These are phyloP conservation scores for Solanum tacnaense DNA, from an alignment of 257 asterid species.

Conservation along the genomic window DNA sequence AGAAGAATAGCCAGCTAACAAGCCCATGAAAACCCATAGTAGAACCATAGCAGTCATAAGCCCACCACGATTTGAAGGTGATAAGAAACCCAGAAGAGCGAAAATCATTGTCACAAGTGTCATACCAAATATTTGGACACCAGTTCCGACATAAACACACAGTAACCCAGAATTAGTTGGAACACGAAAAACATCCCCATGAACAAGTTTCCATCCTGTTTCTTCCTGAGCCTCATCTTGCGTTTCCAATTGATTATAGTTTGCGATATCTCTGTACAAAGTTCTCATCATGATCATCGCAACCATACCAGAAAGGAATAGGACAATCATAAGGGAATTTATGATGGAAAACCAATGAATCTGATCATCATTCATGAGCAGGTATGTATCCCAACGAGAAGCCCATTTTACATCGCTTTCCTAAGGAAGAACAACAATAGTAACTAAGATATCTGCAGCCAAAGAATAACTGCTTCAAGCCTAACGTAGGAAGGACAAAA, in stretches of 20 bases:
- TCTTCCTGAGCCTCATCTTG: constrained; percentile 95
- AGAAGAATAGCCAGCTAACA: constrained; percentile 75
- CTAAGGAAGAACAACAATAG: constrained; percentile 20
- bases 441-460: not conserved
- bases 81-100: constrained; percentile 73
- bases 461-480: not conserved
- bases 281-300: constrained; percentile 98
- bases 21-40: constrained; percentile 89
- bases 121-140: constrained; percentile 72
- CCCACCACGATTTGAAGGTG: constrained; percentile 88
- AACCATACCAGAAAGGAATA: constrained; percentile 90
- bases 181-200: constrained; percentile 72
- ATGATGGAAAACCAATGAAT: constrained; percentile 94
- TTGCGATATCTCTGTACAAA: constrained; percentile 74
- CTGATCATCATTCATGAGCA: constrained; percentile 89
- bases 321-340: constrained; percentile 86
- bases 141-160: constrained; percentile 80
- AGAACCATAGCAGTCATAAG: constrained; percentile 93
- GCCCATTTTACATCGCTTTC: constrained; percentile 86
- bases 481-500: not conserved
- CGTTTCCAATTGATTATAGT: constrained; percentile 79
- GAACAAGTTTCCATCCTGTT: constrained; percentile 91
- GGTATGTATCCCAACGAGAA: constrained; percentile 91
- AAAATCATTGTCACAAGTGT: constrained; percentile 83
- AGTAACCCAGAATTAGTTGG: constrained; percentile 62